These are phyloP conservation scores for Ogataea pilisensis DNA, from an alignment of 805 yeast species.

Conservation along the genomic window DNA sequence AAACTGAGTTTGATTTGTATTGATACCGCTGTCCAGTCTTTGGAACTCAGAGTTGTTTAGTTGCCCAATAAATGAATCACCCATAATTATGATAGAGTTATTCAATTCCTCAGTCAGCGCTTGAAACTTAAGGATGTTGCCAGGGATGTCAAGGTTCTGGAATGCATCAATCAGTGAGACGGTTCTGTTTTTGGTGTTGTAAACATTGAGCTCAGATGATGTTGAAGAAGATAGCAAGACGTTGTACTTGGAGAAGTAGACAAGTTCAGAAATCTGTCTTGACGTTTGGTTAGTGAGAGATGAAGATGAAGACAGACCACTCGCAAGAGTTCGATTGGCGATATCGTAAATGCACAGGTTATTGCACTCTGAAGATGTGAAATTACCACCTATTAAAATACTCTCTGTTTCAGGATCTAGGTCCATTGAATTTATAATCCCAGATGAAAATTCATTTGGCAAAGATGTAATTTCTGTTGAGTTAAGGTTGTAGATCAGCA, in stretches of 20 bases:
- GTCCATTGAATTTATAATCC: slow-evolving; percentile 37
- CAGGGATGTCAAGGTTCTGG: slow-evolving; percentile 25
- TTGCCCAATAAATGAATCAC: slow-evolving; percentile 35
- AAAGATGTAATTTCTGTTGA: slow-evolving; percentile 38
- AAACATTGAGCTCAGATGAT: slow-evolving; percentile 43
- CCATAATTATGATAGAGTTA: slow-evolving; percentile 41
- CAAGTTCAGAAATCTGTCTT: slow-evolving; percentile 54
- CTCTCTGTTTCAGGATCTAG: slow-evolving; percentile 37
- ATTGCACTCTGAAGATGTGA: slow-evolving; percentile 46
- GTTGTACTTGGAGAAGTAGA: slow-evolving; percentile 36
- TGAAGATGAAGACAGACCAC: slow-evolving; percentile 23
- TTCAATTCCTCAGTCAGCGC: slow-evolving; percentile 24
- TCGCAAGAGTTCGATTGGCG: slow-evolving; percentile 49
- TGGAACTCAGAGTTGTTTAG: slow-evolving; percentile 49
- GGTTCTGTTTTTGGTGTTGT: slow-evolving; percentile 43
- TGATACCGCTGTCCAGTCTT: slow-evolving; percentile 35
- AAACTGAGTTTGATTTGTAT: slow-evolving; percentile 32
- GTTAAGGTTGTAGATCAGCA: slow-evolving; percentile 50
- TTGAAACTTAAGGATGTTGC: slow-evolving; percentile 26
- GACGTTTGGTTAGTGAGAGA: slow-evolving; percentile 26
- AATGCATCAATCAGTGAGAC: slow-evolving; percentile 20
- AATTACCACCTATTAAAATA: slow-evolving; percentile 72
- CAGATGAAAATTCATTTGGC: slow-evolving; percentile 32
- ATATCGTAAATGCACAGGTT: slow-evolving; percentile 66
- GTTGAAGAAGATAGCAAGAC: slow-evolving; percentile 34